Evolutionary conservation across 129 eudicot species (phyloP), one percentile per base, ranked within the genome.

Genomic region (Flaveria bidentis): DNA sequence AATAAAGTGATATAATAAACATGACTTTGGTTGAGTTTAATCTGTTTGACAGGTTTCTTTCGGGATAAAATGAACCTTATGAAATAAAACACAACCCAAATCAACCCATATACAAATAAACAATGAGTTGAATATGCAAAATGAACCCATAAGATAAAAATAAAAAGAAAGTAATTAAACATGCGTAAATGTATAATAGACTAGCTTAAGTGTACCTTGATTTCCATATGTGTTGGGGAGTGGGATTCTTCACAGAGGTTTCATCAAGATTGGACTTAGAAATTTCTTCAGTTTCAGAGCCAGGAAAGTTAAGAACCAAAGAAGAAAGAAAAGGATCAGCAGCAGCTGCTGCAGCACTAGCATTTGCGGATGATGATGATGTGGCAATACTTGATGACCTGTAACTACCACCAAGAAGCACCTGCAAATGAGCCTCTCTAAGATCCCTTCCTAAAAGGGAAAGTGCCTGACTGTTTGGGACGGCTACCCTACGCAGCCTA

Each of bases 381-480:
- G 57, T 73, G 76, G 66, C 83, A 73, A 62, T 23, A 51, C 50
- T 79, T 39, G 82, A 79, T 47, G 94, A 86, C 67, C 94, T 86
- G 58, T 67, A 88, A 57, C 92, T 88, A 60, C 86, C 79, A 53
- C 80, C 97, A 30, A 93, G 84, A 86, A 93, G 97, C 80, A 85
- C 89, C 82, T 88, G 97, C 66, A 90, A 82, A 72, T 93, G 98
- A 73, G 98, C 97, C 82, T 93, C 98, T 23, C 98, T 85, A 63
- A 93, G 91, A 79, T 93, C 98, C 75, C 91, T 79, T 9, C 98
- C 96, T 55, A 93, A 80, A 60, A 93, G 83, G 60, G 97, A 93
- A 67, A 93, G 87, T 1, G 94, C 88, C 80, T 88, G 98, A 82
- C 91, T 90, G 76, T 80, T 88, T 7, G 95, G 92, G 68, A 87